Conservation (phyloP, 1,139 yeast genomes). For the Saccharomyces hybrid region DNA sequence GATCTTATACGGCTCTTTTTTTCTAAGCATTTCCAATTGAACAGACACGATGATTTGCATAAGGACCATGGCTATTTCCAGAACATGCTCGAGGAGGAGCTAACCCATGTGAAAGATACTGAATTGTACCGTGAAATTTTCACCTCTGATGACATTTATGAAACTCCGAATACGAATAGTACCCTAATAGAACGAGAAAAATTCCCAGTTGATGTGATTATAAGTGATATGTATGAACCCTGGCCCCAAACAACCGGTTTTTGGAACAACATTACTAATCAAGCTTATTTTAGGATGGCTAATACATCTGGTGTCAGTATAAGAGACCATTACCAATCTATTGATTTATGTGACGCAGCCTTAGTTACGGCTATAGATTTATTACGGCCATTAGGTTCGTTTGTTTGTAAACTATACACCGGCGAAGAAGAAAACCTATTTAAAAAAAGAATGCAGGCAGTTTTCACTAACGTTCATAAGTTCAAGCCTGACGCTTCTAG, state of each 20-base stretch:
- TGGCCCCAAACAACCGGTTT: constrained; percentile 57
- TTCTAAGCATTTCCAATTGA: constrained; percentile 35
- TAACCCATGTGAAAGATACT: constrained; percentile 8
- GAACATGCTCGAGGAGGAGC: constrained; percentile 15
- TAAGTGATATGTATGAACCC: constrained; percentile 86
- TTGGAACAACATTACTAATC: constrained; percentile 67
- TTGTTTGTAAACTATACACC: constrained; percentile 64
- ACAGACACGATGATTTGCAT: constrained; percentile 23
- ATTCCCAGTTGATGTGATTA: constrained; percentile 54
- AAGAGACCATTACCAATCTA: constrained; percentile 48
- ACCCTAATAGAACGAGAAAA: constrained; percentile 7
- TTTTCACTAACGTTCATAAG: constrained; percentile 52
- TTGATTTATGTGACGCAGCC: constrained; percentile 90
- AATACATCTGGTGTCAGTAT: constrained; percentile 59
- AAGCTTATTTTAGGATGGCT: constrained; percentile 71
- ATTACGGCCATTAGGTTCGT: constrained; percentile 59
- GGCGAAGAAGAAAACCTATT: constrained; percentile 63
- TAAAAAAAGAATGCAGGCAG: constrained; percentile 47
- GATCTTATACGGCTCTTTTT: constrained; percentile 51
- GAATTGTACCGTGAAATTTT: constrained; percentile 16
- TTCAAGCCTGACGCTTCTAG: constrained; percentile 58
- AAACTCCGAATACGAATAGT: constrained; percentile 1
- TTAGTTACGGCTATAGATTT: constrained; percentile 64
- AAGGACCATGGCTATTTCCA: constrained; percentile 25
- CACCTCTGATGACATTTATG: constrained; percentile 6